Base-by-base conservation (phyloP, 2,329 filamentous ascomycete species). In the Curvularia sp. region DNA sequence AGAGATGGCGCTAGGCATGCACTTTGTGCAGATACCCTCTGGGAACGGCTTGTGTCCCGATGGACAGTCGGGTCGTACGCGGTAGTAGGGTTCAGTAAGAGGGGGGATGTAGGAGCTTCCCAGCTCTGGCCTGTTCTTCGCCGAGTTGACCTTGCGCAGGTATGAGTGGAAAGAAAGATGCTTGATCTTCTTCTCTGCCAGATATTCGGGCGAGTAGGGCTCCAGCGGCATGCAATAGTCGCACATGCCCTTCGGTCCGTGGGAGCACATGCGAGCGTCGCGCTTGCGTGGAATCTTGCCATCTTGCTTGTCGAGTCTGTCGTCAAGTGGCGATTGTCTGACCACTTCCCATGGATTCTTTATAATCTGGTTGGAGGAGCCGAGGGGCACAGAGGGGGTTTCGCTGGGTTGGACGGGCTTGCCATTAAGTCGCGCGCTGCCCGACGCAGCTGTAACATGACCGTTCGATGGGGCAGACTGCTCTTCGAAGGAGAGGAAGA, bases 171-270 rank as follows among this genome's bases (percentile, higher is more conserved):
- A 97, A 0, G 95, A 98, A 28, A 95, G 84, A 78, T 99, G 96
- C 78, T 99, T 99, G 84, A 99, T 97, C 84, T 97, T 97, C 83
- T 94, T 96, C 69, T 99, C 94, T 30, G 87, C 86, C 18, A 99
- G 85, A 70, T 97, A 97, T 55, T 88, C 88, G n/a, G 89, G 78
- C 72, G 96, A 89, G 78, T 96, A 99, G 0, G 95, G 95, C 73
- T 99, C 95, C 50, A 98, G 81, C 0, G 96, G 96, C 87, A 96
- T 96, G 81, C 95, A 99, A 79, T 97, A 96, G 79, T 99, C 95
- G 78, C 95, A 99, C 95, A 99, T 99, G 76, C 95, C 95, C 79
- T 97, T 98, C 51, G 90, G 89, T 1, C 94, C 94, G 76, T 99
- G 95, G 62, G 92, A 89, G 81, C 95, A 99, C 93, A 99, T 95